Conservation (phyloP, 169 alveolate genomes). For the Cardiosporidium cionae region DNA sequence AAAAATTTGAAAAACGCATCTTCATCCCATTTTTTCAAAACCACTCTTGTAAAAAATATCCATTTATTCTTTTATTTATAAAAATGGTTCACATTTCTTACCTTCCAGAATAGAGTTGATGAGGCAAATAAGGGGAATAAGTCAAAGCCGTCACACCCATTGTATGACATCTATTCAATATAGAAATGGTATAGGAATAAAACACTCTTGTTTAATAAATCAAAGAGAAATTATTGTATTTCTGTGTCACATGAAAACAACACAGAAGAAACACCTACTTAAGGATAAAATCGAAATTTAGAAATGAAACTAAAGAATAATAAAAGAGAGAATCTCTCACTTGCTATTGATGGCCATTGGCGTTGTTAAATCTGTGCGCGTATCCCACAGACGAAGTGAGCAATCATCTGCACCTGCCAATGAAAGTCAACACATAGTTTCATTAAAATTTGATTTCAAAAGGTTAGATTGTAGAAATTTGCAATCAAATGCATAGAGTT, state of each 20-base stretch:
- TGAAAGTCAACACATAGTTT: neutral
- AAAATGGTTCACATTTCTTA: too few species aligned
- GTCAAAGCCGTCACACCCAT: slow-evolving; percentile 25
- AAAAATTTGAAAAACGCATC: too few species aligned
- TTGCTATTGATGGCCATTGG: slow-evolving; percentile 5
- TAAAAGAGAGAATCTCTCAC: too few species aligned
- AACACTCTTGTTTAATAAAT: neutral
- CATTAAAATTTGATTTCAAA: too few species aligned
- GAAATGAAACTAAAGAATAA: too few species aligned
- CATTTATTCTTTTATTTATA: too few species aligned
- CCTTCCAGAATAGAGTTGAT: slow-evolving; percentile 12
- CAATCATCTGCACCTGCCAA: slow-evolving; percentile 34
- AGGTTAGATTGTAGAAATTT: too few species aligned
- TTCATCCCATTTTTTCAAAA: too few species aligned
- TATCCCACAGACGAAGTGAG: slow-evolving; percentile 17
- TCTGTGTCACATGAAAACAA: neutral
- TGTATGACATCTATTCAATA: slow-evolving; percentile 10
- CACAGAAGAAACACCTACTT: neutral
- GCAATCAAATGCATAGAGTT: too few species aligned
- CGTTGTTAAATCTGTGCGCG: neutral
- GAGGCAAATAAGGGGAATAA: neutral
- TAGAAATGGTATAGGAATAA: too few species aligned
- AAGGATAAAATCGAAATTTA: too few species aligned
- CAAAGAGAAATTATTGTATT: neutral
- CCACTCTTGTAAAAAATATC: too few species aligned